phyloP scores from a whole-genome alignment of 768 basidiomycete species.

The Rhodotorula paludigena region DNA sequence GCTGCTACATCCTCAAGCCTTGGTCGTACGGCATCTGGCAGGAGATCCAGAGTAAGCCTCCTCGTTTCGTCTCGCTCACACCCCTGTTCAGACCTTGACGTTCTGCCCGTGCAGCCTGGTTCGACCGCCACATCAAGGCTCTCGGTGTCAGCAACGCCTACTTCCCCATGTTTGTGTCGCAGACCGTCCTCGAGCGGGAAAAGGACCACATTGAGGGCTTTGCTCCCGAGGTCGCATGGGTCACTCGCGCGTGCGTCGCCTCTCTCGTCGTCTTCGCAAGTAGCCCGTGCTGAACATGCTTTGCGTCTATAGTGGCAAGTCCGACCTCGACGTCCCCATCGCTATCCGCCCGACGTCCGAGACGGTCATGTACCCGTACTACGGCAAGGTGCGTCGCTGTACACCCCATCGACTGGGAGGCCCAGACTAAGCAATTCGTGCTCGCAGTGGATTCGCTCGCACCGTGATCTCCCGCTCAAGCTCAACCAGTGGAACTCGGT shows the following conservation, averaged over 20 bases:
- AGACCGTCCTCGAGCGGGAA: slow-evolving; percentile 86
- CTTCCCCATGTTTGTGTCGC: slow-evolving; percentile 97
- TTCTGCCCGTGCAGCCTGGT: slow-evolving; percentile 62
- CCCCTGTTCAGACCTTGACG: neutral
- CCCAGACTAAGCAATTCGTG: neutral
- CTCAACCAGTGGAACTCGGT: slow-evolving; percentile 99
- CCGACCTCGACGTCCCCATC: slow-evolving; percentile 92
- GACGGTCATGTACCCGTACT: slow-evolving; percentile 99
- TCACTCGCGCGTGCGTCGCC: slow-evolving; percentile 76
- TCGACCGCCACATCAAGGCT: slow-evolving; percentile 68
- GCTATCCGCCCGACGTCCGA: slow-evolving; percentile 98
- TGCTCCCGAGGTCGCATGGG: slow-evolving; percentile 99
- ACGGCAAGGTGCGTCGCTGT: slow-evolving; percentile 60
- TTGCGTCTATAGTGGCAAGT: slow-evolving; percentile 63
- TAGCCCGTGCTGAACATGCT: neutral
- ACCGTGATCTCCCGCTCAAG: slow-evolving; percentile 94
- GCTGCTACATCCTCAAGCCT: slow-evolving; percentile 96
- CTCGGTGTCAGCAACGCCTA: slow-evolving; percentile 95
- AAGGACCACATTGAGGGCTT: slow-evolving; percentile 99
- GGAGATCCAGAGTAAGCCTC: slow-evolving; percentile 70
- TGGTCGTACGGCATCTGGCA: slow-evolving; percentile 99
- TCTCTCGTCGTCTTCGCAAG: neutral
- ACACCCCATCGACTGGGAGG: neutral
- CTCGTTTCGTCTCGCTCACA: neutral
- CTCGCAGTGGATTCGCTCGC: slow-evolving; percentile 77